These are phyloP conservation scores for Globisporangium emineosum DNA, from an alignment of 352 stramenopile genomes.

Conservation along the genomic window DNA sequence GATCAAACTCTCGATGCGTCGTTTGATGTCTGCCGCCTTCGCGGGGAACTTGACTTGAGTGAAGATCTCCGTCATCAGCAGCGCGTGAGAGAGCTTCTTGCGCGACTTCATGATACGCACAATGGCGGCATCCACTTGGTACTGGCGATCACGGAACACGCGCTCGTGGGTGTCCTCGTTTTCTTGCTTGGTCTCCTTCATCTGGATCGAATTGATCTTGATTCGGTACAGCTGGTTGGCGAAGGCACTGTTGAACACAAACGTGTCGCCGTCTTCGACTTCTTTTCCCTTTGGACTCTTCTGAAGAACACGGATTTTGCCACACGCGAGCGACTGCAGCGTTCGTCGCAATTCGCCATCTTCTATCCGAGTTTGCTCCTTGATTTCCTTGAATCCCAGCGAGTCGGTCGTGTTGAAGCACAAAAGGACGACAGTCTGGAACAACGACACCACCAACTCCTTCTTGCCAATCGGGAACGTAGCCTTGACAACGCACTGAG, in stretches of 20 bases:
- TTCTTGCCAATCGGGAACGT: conserved; percentile 80
- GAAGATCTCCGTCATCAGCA: conserved; percentile 97
- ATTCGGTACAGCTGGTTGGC: conserved; percentile 88
- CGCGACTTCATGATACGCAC: conserved; percentile 99
- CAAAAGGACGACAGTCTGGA: conserved; percentile 84
- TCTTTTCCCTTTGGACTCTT: conserved; percentile 89
- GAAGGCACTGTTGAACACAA: conserved; percentile 87
- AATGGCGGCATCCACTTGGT: conserved; percentile 94
- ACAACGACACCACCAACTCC: conserved; percentile 85
- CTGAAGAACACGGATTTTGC: conserved; percentile 86
- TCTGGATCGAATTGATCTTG: conserved; percentile 95
- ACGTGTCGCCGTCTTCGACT: conserved; percentile 79
- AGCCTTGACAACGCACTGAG: conserved; percentile 86
- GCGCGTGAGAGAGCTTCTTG: conserved; percentile 93
- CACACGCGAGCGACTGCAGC: conserved; percentile 87
- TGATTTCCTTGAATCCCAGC: conserved; percentile 84
- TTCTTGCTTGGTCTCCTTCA: conserved; percentile 93
- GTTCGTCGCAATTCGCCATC: conserved; percentile 87
- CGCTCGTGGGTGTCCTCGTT: conserved; percentile 93
- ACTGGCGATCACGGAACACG: conserved; percentile 92
- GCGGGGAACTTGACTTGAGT: conserved; percentile 89
- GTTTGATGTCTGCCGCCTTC: conserved; percentile 84
- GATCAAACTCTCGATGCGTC: conserved; percentile 88
- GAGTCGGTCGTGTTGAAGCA: conserved; percentile 73
- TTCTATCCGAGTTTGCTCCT: conserved; percentile 87